Evolutionary conservation across 176 grass and related monocot species (phyloP), one percentile per base, ranked within the genome.

Genomic region (Hsuehochloa calcarea): DNA sequence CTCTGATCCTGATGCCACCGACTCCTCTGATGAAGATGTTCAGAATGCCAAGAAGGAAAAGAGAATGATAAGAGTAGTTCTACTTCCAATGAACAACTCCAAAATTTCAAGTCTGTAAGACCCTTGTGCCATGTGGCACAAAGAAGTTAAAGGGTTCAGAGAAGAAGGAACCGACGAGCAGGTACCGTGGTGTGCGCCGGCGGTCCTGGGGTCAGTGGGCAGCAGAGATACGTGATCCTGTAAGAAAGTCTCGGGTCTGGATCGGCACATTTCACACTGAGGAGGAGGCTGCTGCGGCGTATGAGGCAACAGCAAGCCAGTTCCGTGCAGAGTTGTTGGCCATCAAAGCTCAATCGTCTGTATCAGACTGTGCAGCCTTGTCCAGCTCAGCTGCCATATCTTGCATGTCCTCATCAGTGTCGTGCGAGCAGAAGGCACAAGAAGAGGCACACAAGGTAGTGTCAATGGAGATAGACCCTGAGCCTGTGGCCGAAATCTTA

Each of bases 221-320:
- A 23, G 87, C 90, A 0, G 90, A 92, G 80, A 92, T 92, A 46
- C 87, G 87, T 22, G 90, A 92, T 72, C 90, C 90, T 13, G 29
- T 92, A 26, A 82, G 69, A 15, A 86, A 86, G 39, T 61, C 64
- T 6, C 68, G 90, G 11, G 43, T 45, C 22, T 92, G 90, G 90
- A 79, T 92, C 11, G 87, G 90, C n/a, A 76, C 90, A 29, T 92
- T 80, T 70, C 19, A 8, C 44, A 75, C 83, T 9, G 90, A 88
- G 83, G 90, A 89, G 87, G 86, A 1, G 0, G 90, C 90, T 2
- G 78, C 85, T 46, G 85, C 61, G 0, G 85, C 89, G 38, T 84
- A 84, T 64, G 50, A 80, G 37, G 62, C 61, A 54, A 29, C 66
- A 62, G 43, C 75, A 35, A 73, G 23, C 0, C 17, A 83, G 19